Evolutionary conservation across 1,139 yeast species (phyloP).

Genomic region (Pichia terricola): DNA sequence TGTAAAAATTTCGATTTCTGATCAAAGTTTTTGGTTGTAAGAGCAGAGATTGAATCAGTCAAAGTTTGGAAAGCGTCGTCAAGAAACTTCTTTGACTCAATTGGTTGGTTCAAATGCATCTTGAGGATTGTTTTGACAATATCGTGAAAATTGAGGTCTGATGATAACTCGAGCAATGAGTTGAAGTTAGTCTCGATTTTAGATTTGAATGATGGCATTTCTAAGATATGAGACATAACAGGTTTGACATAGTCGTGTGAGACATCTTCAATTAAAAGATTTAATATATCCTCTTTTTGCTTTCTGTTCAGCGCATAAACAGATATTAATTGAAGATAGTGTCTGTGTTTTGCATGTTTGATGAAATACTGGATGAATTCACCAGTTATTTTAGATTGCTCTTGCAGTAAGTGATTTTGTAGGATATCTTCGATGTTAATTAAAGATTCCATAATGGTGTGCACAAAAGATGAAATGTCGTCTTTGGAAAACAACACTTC

Average conservation of each 20-base stretch:
- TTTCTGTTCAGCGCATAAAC: constrained; percentile 39
- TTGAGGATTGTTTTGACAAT: constrained; percentile 12
- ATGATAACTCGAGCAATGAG: constrained; percentile 21
- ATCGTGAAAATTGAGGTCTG: constrained; percentile 8
- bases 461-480: constrained; percentile 15
- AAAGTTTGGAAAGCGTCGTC: constrained; percentile 16
- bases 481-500: constrained; percentile 28
- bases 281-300: constrained; percentile 31
- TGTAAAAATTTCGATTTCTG: too few relatives aligned
- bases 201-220: constrained; percentile 44
- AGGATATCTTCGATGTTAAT: constrained; percentile 14
- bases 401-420: constrained; percentile 31
- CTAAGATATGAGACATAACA: constrained; percentile 22
- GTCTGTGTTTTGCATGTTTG: constrained; percentile 1
- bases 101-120: constrained; percentile 14
- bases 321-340: constrained; percentile 31
- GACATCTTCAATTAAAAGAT: constrained; percentile 24
- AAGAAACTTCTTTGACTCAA: constrained; percentile 6
- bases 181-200: constrained; percentile 36
- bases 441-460: constrained; percentile 4
- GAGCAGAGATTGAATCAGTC: too few relatives aligned
- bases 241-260: constrained; percentile 24
- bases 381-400: constrained; percentile 31
- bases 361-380: constrained; percentile 23
- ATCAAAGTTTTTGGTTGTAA: too few relatives aligned